A percentile compares a stretch with the other conserved stretches of the same genome.
These are phyloP conservation scores for Trichoderma brevicompactum DNA, from an alignment of 2,329 filamentous ascomycete genomes.

Conservation along the genomic window DNA sequence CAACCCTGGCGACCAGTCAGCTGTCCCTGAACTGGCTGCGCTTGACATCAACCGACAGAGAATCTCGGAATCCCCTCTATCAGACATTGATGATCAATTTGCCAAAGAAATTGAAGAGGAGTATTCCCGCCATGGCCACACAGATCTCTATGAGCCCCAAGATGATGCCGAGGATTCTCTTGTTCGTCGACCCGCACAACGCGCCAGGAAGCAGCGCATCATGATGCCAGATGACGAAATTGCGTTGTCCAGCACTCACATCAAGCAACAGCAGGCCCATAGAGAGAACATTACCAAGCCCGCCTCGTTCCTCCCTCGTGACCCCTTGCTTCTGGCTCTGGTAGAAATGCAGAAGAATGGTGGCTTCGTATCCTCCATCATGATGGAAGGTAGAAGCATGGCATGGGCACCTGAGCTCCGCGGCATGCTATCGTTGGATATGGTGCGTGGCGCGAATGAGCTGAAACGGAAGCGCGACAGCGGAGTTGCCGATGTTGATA, in stretches of 20 bases:
- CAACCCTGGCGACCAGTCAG: conserved; percentile 63
- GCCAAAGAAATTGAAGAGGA: conserved; percentile 64
- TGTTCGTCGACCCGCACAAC: conserved; percentile 71
- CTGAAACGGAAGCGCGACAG: conserved; percentile 94
- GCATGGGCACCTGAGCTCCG: conserved; percentile 92
- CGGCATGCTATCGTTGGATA: conserved; percentile 86
- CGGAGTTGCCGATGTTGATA: conserved; percentile 78
- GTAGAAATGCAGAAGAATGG: conserved; percentile 92
- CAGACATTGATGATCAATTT: conserved; percentile 68
- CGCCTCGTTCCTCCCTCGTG: conserved; percentile 80
- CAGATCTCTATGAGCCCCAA: conserved; percentile 65
- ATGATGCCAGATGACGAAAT: conserved; percentile 82
- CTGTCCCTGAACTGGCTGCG: conserved; percentile 53
- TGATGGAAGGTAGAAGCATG: conserved; percentile 77
- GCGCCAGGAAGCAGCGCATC: conserved; percentile 76
- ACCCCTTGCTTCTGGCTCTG: conserved; percentile 83
- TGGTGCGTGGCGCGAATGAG: conserved; percentile 75
- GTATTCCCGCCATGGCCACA: conserved; percentile 57
- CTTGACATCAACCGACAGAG: conserved; percentile 59
- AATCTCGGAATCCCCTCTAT: conserved; percentile 72
- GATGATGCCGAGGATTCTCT: conserved; percentile 62
- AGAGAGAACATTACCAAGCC: conserved; percentile 84
- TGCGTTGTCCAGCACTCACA: conserved; percentile 73
- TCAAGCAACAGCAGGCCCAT: conserved; percentile 85
- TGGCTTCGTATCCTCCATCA: conserved; percentile 84